These are phyloP conservation scores for Cadophora sp. DNA, from an alignment of 2,329 filamentous ascomycete species.

Conservation along the genomic window DNA sequence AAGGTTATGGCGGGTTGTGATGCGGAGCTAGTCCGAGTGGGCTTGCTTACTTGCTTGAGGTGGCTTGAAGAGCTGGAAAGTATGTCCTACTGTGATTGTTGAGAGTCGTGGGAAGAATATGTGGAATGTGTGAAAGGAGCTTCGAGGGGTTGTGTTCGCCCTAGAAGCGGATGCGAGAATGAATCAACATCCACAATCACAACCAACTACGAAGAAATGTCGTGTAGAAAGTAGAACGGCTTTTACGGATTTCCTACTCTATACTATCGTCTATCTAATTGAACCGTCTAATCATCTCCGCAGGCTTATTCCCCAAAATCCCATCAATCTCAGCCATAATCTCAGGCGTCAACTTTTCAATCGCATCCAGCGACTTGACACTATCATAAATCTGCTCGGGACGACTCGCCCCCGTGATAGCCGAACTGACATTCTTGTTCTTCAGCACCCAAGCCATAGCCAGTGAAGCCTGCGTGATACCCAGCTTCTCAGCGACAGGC, in stretches of 20 bases:
- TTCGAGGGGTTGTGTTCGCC: too few relatives aligned
- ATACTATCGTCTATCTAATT: slow-evolving; percentile 18
- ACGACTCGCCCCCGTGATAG: slow-evolving; percentile 65
- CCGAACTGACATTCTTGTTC: slow-evolving; percentile 66
- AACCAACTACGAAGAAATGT: too few relatives aligned
- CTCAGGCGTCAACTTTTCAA: slow-evolving; percentile 64
- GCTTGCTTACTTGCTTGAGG: not conserved
- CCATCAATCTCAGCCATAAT: slow-evolving; percentile 65
- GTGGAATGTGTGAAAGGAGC: too few relatives aligned
- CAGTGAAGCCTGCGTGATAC: slow-evolving; percentile 49
- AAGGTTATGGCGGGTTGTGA: too few relatives aligned
- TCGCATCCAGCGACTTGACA: slow-evolving; percentile 56
- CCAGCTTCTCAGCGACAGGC: slow-evolving; percentile 66
- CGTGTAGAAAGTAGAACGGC: too few relatives aligned
- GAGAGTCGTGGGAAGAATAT: too few relatives aligned
- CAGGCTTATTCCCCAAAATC: slow-evolving; percentile 64
- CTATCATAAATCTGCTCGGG: slow-evolving; percentile 67
- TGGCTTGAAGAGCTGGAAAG: not conserved
- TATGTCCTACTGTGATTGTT: too few relatives aligned
- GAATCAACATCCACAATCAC: too few relatives aligned
- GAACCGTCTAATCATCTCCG: slow-evolving; percentile 41
- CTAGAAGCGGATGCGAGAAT: too few relatives aligned
- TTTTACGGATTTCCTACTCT: not conserved
- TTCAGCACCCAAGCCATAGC: slow-evolving; percentile 68
- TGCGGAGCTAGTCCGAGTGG: not conserved